Base-by-base conservation (phyloP, 768 basidiomycete genomes). In the Rhodotorula babjevae region DNA sequence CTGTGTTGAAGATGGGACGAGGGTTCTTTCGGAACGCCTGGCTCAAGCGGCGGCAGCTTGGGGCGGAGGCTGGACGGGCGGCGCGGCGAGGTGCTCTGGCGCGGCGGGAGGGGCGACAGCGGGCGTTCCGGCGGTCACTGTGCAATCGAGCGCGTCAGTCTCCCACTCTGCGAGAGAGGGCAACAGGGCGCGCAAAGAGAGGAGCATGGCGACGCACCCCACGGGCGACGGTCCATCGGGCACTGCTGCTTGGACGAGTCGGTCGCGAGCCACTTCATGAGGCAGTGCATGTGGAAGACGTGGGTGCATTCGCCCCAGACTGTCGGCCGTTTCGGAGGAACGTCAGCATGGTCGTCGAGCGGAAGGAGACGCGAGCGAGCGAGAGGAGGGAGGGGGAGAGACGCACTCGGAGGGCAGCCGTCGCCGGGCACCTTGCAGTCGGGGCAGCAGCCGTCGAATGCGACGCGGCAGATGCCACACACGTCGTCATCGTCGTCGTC, bases 261-360 rank as follows among this genome's bases (percentile, higher is more conserved):
- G 0, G 93, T 94, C 8, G 88, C 88, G 71, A 97, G 87, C 96
- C 96, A 99, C 81, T 97, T 96, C 74, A 95, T 85, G 21, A 99
- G 83, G 82, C 95, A 98, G 80, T 99, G 95, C 92, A 97, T 93
- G 80, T 99, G 96, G 79, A 98, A 99, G 68, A 96, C 88, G 80
- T 98, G 96, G 12, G 88, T 92, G 79, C 95, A 99, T 82, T 96
- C 89, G 47, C 96, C 96, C 92, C 93, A 98, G 65, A 98, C 95
- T 98, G 75, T n/a, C 49, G 16, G 46, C 36, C 55, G 31, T 42
- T 25, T 50, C 46, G 42, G 59, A n/a, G 52, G 33, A 21, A 19
- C 59, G 56, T 40, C 68, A 59, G 46, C 56, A 31, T 29, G 25
- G 23, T 25, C 25, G 50, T 7, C 25, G 23, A 8, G 49, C 3